Base-by-base conservation (phyloP, 352 stramenopile species). In the Stephanocyclus meneghinianus region DNA sequence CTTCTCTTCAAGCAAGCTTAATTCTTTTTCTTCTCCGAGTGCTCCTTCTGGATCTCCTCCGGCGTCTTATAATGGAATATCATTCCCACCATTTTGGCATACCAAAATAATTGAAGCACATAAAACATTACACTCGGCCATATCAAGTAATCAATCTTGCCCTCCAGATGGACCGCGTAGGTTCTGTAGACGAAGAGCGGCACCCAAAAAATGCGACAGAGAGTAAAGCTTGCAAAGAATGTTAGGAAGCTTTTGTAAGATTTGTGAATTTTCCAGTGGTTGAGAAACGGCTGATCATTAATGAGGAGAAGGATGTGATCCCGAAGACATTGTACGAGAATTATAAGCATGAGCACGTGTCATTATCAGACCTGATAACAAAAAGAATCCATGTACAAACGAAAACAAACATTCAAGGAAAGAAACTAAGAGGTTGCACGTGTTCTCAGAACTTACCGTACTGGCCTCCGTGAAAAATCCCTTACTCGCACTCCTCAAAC, bases 201-300 rank as follows among this genome's bases (percentile, higher is more conserved):
- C 2, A 82, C 75, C 75, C 75, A 82, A 6, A 82, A 18, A 37
- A 82, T 65, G 16, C 75, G 59, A 65, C 59, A 82, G 4, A 74
- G 9, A 10, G 75, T 77, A 45, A 82, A 82, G 6, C 30, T 18
- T 10, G 55, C 9, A 45, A 82, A 77, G 62, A 82, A 82, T 55
- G 72, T 47, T 5, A 82, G 37, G 47, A 73, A 82, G 18, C 47
- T 65, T 5, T 21, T 15, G 40, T 72, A 77, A n/a, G 44, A 63
- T 55, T 78, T 82, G 44, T 65, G 69, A 35, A 55, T 60, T 37
- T 77, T 82, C 75, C 75, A 82, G 30, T 77, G 47, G 29, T 82
- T 82, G 10, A 80, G 64, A 47, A 82, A 82, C 16, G 68, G 68
- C 57, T 74, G n/a, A 18, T 40, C 1, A 40, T 40, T 40, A 8